Base-by-base conservation (phyloP, 1,284 basidiomycete species). In the Cryptococcus jaspeensis region DNA sequence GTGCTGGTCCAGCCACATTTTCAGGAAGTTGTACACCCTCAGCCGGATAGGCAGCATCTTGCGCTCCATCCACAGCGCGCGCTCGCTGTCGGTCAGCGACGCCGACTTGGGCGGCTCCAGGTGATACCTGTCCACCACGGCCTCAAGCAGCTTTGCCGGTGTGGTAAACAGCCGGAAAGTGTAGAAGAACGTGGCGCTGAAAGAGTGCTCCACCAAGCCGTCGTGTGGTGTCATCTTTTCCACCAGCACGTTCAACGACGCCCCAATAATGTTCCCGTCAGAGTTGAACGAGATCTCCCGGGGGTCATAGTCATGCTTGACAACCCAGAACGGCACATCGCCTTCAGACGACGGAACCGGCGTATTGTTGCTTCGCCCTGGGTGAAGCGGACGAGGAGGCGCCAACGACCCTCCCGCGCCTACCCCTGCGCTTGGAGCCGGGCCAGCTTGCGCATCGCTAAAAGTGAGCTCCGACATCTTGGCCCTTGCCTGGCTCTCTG, bases 151-250 rank as follows among this genome's bases (percentile, higher is more conserved):
- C 56, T 89, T 87, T 7, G 78, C 57, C 0, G 95, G 89, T 0
- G 87, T 85, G 1, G 89, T 86, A 77, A 97, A 98, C 61, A 97
- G 79, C n/a, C 95, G 85, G 82, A 99, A 99, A 0, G 93, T 96
- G 70, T 94, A 81, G 82, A 94, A 95, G 80, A 99, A 98, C 16
- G 94, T 88, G 1, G 87, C 85, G 23, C 87, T 83, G 71, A 97
- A 93, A 0, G 85, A 85, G 16, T 87, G 81, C 66, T 98, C 93
- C 35, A 90, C 89, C 56, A 78, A 76, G 48, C 87, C 87, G 69
- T 93, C 91, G 70, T 95, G 90, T 2, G 93, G 90, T n/a, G 94
- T 95, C 87, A 99, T 89, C 79, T 90, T 92, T 78, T 95, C 93
- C 9, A 98, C 87, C 42, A 99, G 81, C 2, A 88, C 93, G 15